Conservation (phyloP, 208 protist species). For the Pavlovales sp. region DNA sequence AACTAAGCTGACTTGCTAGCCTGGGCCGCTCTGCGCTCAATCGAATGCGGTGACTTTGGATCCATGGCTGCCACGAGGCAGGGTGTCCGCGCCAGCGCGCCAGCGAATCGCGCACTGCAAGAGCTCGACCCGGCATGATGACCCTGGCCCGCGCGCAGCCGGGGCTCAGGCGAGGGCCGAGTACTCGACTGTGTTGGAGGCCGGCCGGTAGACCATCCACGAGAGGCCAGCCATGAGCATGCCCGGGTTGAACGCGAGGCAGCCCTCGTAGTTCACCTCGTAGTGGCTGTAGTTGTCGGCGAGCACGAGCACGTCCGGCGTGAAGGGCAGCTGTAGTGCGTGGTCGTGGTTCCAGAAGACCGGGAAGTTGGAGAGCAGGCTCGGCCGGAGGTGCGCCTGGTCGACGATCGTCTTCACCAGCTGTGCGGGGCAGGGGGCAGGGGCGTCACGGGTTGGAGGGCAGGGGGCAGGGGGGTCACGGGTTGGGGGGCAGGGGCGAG, state of each 20-base stretch:
- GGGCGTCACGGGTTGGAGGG: no score
- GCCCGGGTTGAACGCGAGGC: conserved; percentile 13
- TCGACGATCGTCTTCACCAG: conserved; percentile 50
- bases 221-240: not conserved
- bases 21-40: no score
- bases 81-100: no score
- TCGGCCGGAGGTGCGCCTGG: conserved; percentile 47
- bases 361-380: not conserved
- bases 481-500: not conserved
- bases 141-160: no score
- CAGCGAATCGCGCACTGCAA: no score
- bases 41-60: no score
- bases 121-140: no score
- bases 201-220: not conserved
- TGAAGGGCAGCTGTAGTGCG: conserved; percentile 34
- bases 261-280: not conserved
- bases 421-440: conserved; percentile 24
- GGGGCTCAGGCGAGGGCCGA: no score
- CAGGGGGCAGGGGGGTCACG: no score
- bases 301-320: conserved; percentile 42
- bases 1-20: no score
- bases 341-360: conserved; percentile 40
- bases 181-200: not conserved
- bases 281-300: conserved; percentile 6
- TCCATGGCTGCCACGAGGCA: no score